These are phyloP conservation scores for Oryza brachyantha DNA, from an alignment of 176 grass and related monocot genomes.

Conservation along the genomic window DNA sequence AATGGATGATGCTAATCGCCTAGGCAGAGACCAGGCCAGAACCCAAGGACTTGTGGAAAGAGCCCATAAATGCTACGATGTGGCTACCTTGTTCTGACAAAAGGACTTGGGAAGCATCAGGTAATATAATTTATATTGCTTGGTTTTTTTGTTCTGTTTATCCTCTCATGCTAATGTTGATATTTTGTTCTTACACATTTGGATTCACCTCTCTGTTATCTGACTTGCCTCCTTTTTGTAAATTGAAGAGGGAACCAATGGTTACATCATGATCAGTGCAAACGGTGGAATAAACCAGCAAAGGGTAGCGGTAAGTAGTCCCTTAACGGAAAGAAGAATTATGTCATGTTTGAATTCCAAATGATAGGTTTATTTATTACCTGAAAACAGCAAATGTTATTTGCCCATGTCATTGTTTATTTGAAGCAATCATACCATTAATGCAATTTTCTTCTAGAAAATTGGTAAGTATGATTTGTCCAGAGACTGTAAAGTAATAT, in stretches of 20 bases:
- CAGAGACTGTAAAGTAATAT: not conserved
- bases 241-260: slow-evolving; percentile 59
- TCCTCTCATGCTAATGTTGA: not conserved
- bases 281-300: slow-evolving; percentile 99
- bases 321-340: not conserved
- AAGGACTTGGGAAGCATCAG: slow-evolving; percentile 48
- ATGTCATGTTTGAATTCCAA: not conserved
- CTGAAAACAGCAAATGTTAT: not conserved
- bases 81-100: slow-evolving; percentile 86
- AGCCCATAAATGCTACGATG: slow-evolving; percentile 63
- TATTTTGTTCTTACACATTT: slow-evolving; percentile 3
- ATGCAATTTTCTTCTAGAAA: not conserved
- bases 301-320: slow-evolving; percentile 83
- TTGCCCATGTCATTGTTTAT: not conserved
- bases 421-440: not conserved
- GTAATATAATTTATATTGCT: slow-evolving; percentile 31
- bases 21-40: slow-evolving; percentile 85
- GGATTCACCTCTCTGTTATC: not conserved
- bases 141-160: not conserved
- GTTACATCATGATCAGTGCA: slow-evolving; percentile 89
- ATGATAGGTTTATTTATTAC: not conserved
- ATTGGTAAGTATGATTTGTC: not conserved
- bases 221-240: not conserved
- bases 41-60: slow-evolving; percentile 82
- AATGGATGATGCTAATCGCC: slow-evolving; percentile 34